Base-by-base conservation (phyloP, 169 alveolate species). In the Cystoisospora suis region DNA sequence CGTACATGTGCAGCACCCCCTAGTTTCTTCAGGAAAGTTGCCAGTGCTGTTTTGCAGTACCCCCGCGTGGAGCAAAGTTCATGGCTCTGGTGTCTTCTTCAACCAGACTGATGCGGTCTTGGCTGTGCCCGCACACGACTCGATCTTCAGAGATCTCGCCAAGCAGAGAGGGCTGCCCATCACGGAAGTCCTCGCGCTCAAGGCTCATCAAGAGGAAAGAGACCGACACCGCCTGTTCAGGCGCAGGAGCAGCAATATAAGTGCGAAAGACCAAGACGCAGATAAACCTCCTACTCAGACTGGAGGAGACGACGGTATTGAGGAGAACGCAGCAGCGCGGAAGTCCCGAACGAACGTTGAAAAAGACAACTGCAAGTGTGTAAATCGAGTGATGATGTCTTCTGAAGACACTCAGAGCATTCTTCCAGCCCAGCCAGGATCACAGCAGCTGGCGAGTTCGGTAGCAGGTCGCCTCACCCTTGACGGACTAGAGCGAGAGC, bases 41-140 rank as follows among this genome's bases (percentile, higher is more conserved):
- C 83, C 83, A 32, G 83, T 72, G 47, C 44, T 47, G 83, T 0
- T 72, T 3, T 53, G 12, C 65, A 72, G 83, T 20, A 56, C 38
- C 47, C 9, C 38, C 58, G 59, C 44, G 15, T 72, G 38, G 15
- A 36, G 34, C n/a, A 47, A 72, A 56, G 38, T 72, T n/a, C 47
- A 72, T 2, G 83, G 83, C 83, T 36, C 32, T 38, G 83, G 83
- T 27, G 32, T 15, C 38, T 72, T 38, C 40, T 72, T n/a, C 32
- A 72, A 72, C 7, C 59, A 72, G 56, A 38, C 36, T 9, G 83
- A 72, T 38, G 83, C 83, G 40, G 34, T 72, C 17, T 56, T 72
- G n/a, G 83, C 44, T 34, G 49, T 34, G 6, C 83, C 83, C 6
- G 83, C 38, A 36, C 12, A 38, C 20, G 58, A 72, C 40, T 3